Percentiles rank a stretch among this genome's conserved stretches.
Evolutionary conservation across 805 yeast species (phyloP).

Genomic region (Danielozyma ontarioensis): DNA sequence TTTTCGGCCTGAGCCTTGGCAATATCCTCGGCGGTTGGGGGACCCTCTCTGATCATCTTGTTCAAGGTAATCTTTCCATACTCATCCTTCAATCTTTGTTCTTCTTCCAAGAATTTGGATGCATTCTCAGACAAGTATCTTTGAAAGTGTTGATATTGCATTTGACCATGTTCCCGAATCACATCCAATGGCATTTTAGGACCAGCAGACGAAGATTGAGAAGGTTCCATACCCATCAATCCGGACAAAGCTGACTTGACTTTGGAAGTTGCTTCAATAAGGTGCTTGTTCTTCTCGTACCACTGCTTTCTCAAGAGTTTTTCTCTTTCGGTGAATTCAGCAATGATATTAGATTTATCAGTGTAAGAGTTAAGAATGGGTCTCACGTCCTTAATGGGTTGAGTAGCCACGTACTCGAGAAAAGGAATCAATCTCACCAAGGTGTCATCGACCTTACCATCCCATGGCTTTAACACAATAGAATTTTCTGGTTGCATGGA

Average conservation of each 20-base stretch:
- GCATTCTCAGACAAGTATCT: conserved; percentile 53
- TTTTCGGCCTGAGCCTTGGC: conserved; percentile 38
- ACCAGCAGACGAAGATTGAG: conserved; percentile 35
- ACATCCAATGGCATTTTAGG: conserved; percentile 82
- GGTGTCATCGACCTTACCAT: conserved; percentile 76
- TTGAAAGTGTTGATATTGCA: conserved; percentile 78
- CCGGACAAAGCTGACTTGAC: conserved; percentile 47
- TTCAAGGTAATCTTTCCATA: conserved; percentile 79
- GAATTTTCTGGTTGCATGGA: conserved; percentile 92
- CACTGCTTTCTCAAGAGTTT: conserved; percentile 66
- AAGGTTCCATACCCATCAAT: conserved; percentile 57
- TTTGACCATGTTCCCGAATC: conserved; percentile 88
- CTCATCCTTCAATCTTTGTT: conserved; percentile 77
- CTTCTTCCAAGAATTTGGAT: conserved; percentile 73
- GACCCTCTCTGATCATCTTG: conserved; percentile 78
- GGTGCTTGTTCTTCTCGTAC: conserved; percentile 46
- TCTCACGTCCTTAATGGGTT: conserved; percentile 80
- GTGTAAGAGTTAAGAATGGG: conserved; percentile 73
- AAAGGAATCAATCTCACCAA: conserved; percentile 82
- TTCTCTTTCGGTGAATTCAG: conserved; percentile 80
- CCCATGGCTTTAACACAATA: conserved; percentile 81
- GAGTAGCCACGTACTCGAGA: conserved; percentile 91
- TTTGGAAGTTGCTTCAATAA: conserved; percentile 20
- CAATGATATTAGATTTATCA: conserved; percentile 62
- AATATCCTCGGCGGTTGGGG: conserved; percentile 68